Evolutionary conservation across 345 rosid genomes (phyloP), one percentile per base, ranked within the genome.

Genomic region (Microcos paniculata): DNA sequence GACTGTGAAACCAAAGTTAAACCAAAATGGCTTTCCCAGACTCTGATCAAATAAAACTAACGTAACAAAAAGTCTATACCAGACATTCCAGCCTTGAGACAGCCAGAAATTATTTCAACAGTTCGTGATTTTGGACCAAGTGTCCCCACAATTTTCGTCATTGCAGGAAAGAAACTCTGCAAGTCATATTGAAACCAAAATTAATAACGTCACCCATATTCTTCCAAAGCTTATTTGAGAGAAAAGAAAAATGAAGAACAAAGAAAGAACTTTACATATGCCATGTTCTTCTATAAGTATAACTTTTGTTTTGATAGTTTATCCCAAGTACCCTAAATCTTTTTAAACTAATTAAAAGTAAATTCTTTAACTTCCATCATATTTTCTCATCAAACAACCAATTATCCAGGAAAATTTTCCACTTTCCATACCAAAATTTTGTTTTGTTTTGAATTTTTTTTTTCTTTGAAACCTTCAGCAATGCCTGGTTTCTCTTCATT

Each of bases 121-220:
- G 84, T 65, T 19, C 86, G 81, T 7, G 94, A 88, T 57, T 78
- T 80, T 12, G 83, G 86, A 62, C 94, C 94, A 1, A 90, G 91
- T n/a, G 94, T 90, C 61, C 94, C 94, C 42, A 90, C 87, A 48
- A 90, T 84, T 85, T 90, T 90, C 2, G 94, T 86, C 92, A 87
- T 81, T 33, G 94, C 91, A 59, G 94, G 91, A 73, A 88, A 90
- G 83, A 84, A 88, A 68, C 72, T 82, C 94, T 90, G 84, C 82
- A 77, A 23, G 61, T 48, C 16, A 15, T 55, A 74, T 28, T 48
- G 33, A 75, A 43, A 35, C 19, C 24, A 77, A 28, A 66, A 42
- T 43, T 49, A 79, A 56, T 30, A 38, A 24, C n/a, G 16, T 26
- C 55, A 35, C 3, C 16, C 72, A 64, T 49, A 46, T 16, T 21